phyloP scores from a whole-genome alignment of 805 yeast species.

The Pichia phayaonensis region DNA sequence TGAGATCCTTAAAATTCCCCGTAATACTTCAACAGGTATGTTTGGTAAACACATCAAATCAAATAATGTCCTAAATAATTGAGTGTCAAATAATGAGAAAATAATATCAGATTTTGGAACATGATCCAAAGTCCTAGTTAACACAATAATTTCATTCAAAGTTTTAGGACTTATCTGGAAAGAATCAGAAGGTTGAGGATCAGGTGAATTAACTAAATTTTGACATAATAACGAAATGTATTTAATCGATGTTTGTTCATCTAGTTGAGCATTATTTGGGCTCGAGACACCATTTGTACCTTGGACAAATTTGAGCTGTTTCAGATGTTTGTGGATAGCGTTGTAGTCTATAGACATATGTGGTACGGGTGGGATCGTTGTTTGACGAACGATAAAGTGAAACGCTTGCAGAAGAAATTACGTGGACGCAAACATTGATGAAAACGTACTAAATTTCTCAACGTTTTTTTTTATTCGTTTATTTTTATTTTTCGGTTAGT shows the following conservation, averaged over 20 bases:
- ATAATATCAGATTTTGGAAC: slow-evolving; percentile 30
- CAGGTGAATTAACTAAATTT: neutral
- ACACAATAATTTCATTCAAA: slow-evolving; percentile 44
- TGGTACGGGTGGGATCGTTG: no score
- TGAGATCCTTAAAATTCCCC: slow-evolving; percentile 23
- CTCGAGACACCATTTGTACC: neutral
- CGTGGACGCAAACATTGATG: neutral
- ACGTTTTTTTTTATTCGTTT: neutral
- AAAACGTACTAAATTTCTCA: neutral
- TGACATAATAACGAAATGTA: slow-evolving; percentile 16
- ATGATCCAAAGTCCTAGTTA: slow-evolving; percentile 44
- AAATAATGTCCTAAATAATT: slow-evolving; percentile 19
- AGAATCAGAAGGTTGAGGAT: neutral
- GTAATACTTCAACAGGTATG: slow-evolving; percentile 20
- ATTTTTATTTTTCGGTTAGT: no score
- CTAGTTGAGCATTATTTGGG: slow-evolving; percentile 10
- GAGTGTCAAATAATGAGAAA: slow-evolving; percentile 16
- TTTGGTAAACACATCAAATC: slow-evolving; percentile 15
- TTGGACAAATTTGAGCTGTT: slow-evolving; percentile 14
- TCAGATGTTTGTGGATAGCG: slow-evolving; percentile 21
- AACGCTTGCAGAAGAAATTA: neutral
- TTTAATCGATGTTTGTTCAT: slow-evolving; percentile 15
- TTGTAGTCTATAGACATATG: slow-evolving; percentile 16
- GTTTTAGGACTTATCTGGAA: slow-evolving; percentile 27
- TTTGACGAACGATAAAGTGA: neutral